phyloP scores from a whole-genome alignment of 805 yeast genomes.

The Candida easanensis region DNA sequence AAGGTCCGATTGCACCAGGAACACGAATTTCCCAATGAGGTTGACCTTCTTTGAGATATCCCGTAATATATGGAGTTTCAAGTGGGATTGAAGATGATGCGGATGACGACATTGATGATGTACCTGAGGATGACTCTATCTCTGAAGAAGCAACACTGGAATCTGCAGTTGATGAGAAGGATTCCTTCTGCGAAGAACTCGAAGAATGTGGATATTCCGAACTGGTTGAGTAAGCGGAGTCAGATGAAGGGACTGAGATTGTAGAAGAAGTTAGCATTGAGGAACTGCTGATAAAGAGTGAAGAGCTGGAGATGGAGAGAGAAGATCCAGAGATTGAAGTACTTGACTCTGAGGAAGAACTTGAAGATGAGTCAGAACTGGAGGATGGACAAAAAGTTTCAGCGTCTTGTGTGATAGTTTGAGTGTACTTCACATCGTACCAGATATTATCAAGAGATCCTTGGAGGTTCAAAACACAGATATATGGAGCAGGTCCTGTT shows the following conservation, averaged over 20 bases:
- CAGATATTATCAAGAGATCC: not conserved
- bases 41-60: slow-evolving; percentile 20
- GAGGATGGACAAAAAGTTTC: not conserved
- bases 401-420: not conserved
- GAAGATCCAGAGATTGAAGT: not conserved
- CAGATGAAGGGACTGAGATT: too few relatives aligned
- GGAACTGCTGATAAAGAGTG: too few relatives aligned
- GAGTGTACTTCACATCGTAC: not conserved
- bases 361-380: slow-evolving; percentile 1
- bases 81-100: too few relatives aligned
- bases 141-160: slow-evolving; percentile 13
- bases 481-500: not conserved
- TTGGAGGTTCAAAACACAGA: not conserved
- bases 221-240: too few relatives aligned
- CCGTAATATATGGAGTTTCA: slow-evolving; percentile 15
- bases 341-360: too few relatives aligned
- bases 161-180: too few relatives aligned
- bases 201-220: too few relatives aligned
- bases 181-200: too few relatives aligned
- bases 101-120: not conserved
- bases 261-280: too few relatives aligned
- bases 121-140: not conserved
- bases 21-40: slow-evolving; percentile 20
- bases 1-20: slow-evolving; percentile 21
- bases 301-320: not conserved